Evolutionary conservation across 768 basidiomycete genomes (phyloP), one percentile per base, ranked within the genome.

Genomic region (Dioszegia crocea): DNA sequence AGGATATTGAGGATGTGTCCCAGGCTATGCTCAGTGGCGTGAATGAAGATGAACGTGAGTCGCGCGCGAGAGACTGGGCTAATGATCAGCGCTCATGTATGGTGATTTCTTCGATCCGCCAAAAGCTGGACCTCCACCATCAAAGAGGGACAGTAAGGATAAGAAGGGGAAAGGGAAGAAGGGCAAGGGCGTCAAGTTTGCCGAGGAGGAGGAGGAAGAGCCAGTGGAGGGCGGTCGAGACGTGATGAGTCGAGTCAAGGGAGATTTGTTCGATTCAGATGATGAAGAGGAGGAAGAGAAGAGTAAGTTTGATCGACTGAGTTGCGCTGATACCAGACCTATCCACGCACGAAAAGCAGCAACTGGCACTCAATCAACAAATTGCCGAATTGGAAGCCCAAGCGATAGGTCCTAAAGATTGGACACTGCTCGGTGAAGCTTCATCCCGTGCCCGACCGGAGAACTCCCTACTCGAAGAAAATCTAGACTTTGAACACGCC

Each of bases 371-470:
- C 17, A 82, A 81, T 27, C 82, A 87, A 59, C 86, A 98, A 76
- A 97, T 99, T 50, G 77, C 84, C 8, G 77, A 83, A 19, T 80
- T 98, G 33, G 96, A 98, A 74, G 80, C 84, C 0, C 87, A 91
- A 76, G 98, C 94, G 75, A 84, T 94, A 51, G 86, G 84, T 1
- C 82, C 84, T 50, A 97, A 97, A 77, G 86, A 90, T 60, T 99
- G 96, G 96, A 86, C 86, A 5, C 81, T 96, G 27, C 84, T 89
- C 81, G 93, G 96, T 47, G 94, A 98, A 78, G 89, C 91, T 30
- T 84, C 83, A 21, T 84, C 91, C 5, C 83, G 86, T 39, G 78
- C 86, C 41, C 83, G 96, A 51, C 94, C 96, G 3, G 85, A 90
- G 73, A 92, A 99, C 76, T 88, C 89, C 9, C 80, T 98, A 19